Evolutionary conservation across 306 rosid species (phyloP).

Genomic region (Sphenostylis stenocarpa): DNA sequence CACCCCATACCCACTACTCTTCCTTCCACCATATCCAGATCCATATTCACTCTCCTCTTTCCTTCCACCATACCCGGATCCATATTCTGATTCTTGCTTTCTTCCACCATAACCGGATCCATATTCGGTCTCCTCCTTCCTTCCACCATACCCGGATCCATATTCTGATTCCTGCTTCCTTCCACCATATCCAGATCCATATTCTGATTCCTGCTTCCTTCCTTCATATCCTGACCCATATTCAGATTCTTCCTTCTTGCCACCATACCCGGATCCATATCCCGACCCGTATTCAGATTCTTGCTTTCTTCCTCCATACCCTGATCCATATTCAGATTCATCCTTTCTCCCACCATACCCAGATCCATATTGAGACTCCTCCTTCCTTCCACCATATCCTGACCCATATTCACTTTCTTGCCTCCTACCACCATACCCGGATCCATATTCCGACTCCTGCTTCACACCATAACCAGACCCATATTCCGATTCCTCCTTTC

Average conservation of each 20-base stretch:
- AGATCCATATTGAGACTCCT: constrained; percentile 25
- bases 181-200: constrained; percentile 23
- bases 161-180: constrained; percentile 9
- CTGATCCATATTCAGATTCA: constrained; percentile 31
- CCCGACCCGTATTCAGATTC: constrained; percentile 27
- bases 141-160: not conserved
- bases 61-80: not conserved
- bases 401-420: constrained; percentile 29
- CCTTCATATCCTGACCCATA: not conserved
- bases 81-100: not conserved
- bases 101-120: not conserved
- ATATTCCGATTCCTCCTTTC: not conserved
- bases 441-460: not conserved
- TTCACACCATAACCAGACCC: not conserved
- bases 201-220: not conserved
- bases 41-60: not conserved
- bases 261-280: constrained; percentile 26
- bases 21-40: not conserved
- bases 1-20: constrained; percentile 13
- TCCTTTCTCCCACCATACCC: constrained; percentile 28
- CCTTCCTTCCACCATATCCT: constrained; percentile 7
- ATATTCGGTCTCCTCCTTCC: not conserved
- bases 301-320: not conserved
- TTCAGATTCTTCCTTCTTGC: not conserved
- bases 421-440: not conserved